Percentiles rank a stretch among this genome's conserved stretches.
phyloP scores from a whole-genome alignment of 768 basidiomycete species.

The Amanita thiersii region DNA sequence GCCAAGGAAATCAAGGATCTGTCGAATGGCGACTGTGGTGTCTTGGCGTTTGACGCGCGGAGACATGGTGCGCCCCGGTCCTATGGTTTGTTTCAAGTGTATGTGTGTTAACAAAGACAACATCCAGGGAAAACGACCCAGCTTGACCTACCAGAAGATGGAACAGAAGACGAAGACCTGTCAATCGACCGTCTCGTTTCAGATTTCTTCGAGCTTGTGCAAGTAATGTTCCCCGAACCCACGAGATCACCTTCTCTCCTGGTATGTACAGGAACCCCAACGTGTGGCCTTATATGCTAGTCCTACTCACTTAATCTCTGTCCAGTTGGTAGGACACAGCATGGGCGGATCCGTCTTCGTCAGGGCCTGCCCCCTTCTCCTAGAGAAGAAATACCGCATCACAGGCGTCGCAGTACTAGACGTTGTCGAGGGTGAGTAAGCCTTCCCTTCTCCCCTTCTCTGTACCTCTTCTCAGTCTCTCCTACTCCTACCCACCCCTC shows the following conservation, averaged over 20 bases:
- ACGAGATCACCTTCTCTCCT: slow-evolving; percentile 61
- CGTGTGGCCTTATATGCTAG: neutral
- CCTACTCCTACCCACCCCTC: neutral
- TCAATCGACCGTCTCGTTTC: slow-evolving; percentile 62
- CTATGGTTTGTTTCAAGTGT: neutral
- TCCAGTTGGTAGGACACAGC: slow-evolving; percentile 84
- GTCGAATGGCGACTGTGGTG: slow-evolving; percentile 67
- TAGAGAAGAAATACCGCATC: slow-evolving; percentile 61
- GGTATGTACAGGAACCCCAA: no score
- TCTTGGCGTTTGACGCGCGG: slow-evolving; percentile 76
- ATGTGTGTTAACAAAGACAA: slow-evolving; percentile 1
- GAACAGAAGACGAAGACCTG: slow-evolving; percentile 41
- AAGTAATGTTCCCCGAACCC: slow-evolving; percentile 62
- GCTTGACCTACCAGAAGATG: slow-evolving; percentile 7
- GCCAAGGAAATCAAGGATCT: slow-evolving; percentile 66
- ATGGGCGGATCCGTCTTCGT: slow-evolving; percentile 94
- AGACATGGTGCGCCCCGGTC: slow-evolving; percentile 63
- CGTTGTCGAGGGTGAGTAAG: slow-evolving; percentile 71
- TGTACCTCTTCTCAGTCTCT: no score
- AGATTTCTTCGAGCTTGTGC: slow-evolving; percentile 69
- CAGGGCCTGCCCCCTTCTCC: slow-evolving; percentile 57
- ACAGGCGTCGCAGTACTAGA: slow-evolving; percentile 78
- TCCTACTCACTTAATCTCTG: slow-evolving; percentile 1
- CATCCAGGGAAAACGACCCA: slow-evolving; percentile 3
- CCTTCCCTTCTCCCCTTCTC: neutral